Evolutionary conservation across 1,284 basidiomycete genomes (phyloP).

Genomic region (Trametes versicolor): DNA sequence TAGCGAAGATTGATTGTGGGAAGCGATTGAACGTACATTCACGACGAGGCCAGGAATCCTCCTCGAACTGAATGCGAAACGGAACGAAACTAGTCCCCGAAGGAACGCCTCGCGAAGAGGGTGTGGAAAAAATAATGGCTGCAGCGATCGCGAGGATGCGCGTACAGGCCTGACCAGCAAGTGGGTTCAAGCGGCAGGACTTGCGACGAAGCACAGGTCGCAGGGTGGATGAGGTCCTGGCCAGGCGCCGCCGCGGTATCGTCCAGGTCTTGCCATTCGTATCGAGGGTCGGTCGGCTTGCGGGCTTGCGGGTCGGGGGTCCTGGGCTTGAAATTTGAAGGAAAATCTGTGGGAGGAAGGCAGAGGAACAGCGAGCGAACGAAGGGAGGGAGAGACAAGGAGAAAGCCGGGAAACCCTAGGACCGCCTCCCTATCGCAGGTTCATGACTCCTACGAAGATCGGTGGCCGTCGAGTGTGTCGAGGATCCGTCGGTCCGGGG

Average conservation of each 20-base stretch:
- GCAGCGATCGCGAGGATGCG: not conserved
- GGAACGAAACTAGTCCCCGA: not conserved
- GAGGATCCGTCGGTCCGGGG: not conserved
- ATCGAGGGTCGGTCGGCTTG: not conserved
- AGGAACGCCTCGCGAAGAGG: conserved; percentile 5
- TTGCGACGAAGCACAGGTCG: not conserved
- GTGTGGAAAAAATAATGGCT: conserved; percentile 5
- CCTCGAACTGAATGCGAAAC: too few species aligned
- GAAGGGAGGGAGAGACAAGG: not conserved
- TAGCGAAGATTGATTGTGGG: too few species aligned
- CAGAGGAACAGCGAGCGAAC: not conserved
- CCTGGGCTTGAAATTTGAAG: not conserved
- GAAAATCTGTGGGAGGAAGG: not conserved
- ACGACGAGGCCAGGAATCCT: too few species aligned
- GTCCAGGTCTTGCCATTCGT: too few species aligned
- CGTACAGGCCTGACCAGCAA: not conserved
- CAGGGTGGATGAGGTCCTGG: not conserved
- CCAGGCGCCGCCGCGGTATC: not conserved
- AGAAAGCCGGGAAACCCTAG: not conserved
- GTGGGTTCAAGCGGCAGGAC: not conserved
- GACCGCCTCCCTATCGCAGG: not conserved
- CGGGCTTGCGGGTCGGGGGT: not conserved
- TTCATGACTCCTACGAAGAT: not conserved
- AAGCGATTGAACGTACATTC: too few species aligned
- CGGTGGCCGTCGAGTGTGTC: not conserved